Percentiles rank a stretch among this genome's conserved stretches.
Evolutionary conservation across 176 grass and related monocot genomes (phyloP).

Genomic region (Avena insularis): DNA sequence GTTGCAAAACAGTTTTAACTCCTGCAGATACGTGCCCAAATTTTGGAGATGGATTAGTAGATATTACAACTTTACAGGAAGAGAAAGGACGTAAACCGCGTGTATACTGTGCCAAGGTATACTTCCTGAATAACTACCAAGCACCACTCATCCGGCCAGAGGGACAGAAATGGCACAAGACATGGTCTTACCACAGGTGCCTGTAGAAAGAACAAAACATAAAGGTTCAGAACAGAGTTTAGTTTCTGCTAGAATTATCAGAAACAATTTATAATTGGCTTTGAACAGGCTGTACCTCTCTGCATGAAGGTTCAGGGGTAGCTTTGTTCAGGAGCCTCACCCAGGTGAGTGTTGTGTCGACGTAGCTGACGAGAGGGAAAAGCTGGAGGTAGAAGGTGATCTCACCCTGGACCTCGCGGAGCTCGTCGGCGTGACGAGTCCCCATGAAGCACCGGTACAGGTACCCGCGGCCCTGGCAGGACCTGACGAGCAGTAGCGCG

Average conservation of each 20-base stretch:
- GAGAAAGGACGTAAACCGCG: neutral
- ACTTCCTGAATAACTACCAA: constrained; percentile 42
- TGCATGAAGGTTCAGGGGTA: constrained; percentile 27
- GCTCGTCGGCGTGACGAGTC: constrained; percentile 64
- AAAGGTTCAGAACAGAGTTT: neutral
- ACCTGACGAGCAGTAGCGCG: constrained; percentile 55
- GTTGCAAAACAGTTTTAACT: neutral
- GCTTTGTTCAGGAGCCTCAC: constrained; percentile 36
- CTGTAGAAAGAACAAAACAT: constrained; percentile 40
- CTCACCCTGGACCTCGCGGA: constrained; percentile 69
- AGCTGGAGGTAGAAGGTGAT: constrained; percentile 74
- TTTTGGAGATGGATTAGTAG: neutral
- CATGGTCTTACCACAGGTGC: constrained; percentile 59
- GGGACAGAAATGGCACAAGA: constrained; percentile 33
- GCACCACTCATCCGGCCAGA: constrained; percentile 33
- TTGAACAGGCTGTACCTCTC: constrained; percentile 43
- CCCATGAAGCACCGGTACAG: constrained; percentile 66
- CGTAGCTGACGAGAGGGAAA: constrained; percentile 75
- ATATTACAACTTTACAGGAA: neutral
- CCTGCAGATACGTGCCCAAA: constrained; percentile 35
- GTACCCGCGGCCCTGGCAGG: constrained; percentile 68
- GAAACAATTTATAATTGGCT: neutral
- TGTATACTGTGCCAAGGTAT: constrained; percentile 25
- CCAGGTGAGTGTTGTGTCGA: constrained; percentile 60
- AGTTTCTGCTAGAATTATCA: constrained; percentile 16